phyloP scores from a whole-genome alignment of 2,329 filamentous ascomycete genomes.

The Ophiostoma himal-ulmi region DNA sequence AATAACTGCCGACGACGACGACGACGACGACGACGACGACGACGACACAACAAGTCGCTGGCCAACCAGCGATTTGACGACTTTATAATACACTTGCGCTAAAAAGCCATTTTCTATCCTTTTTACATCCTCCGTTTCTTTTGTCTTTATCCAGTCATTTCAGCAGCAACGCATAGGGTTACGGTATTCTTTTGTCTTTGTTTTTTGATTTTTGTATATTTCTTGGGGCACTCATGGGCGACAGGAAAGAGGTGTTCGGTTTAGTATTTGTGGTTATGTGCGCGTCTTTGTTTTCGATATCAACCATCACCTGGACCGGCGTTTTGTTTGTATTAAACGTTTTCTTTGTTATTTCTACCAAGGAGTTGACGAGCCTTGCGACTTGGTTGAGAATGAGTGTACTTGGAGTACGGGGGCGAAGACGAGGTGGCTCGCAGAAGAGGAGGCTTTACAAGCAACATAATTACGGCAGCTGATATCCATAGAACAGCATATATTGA shows the following conservation, averaged over 20 bases:
- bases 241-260: constrained; percentile 19
- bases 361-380: neutral
- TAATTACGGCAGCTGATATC: constrained; percentile 6
- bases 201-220: constrained; percentile 12
- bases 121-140: neutral
- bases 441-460: neutral
- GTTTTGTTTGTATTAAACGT: neutral
- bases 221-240: constrained; percentile 13
- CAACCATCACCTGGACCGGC: constrained; percentile 15
- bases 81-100: neutral
- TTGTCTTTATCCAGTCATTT: neutral
- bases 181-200: neutral
- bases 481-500: constrained; percentile 7
- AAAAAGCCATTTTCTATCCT: neutral
- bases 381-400: neutral
- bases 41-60: neutral
- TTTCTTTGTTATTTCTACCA: neutral
- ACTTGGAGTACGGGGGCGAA: neutral
- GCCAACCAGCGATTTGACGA: neutral
- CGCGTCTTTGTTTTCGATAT: constrained; percentile 18
- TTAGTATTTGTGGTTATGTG: constrained; percentile 8
- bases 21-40: neutral
- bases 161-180: constrained; percentile 21
- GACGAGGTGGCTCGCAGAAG: constrained; percentile 1
- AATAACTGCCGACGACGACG: neutral